These are phyloP conservation scores for Cystobasidium onofrii DNA, from an alignment of 768 basidiomycete genomes.

Conservation along the genomic window DNA sequence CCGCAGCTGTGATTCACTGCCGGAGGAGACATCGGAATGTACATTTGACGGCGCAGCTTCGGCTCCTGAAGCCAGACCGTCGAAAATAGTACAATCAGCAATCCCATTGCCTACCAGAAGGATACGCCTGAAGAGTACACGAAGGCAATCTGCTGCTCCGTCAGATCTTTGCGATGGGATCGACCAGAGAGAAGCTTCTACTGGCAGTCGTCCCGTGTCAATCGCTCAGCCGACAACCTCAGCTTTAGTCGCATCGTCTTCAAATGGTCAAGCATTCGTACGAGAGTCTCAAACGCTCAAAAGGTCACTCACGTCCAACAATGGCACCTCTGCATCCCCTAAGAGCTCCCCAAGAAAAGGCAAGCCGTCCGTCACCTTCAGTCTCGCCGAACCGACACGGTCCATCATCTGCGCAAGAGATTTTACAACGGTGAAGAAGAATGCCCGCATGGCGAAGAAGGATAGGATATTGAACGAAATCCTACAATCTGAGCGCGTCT, in stretches of 20 bases:
- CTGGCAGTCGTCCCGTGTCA: slow-evolving; percentile 19
- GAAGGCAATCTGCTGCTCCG: not conserved
- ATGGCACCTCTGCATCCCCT: not conserved
- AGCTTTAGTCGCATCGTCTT: slow-evolving; percentile 13
- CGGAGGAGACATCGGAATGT: slow-evolving; percentile 25
- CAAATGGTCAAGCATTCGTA: not conserved
- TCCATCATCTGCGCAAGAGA: not conserved
- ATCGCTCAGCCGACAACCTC: slow-evolving; percentile 23
- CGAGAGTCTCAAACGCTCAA: not conserved
- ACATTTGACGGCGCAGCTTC: not conserved
- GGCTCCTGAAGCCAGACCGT: not conserved
- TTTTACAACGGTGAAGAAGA: slow-evolving; percentile 7
- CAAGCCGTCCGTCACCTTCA: slow-evolving; percentile 6
- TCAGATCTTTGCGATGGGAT: not conserved
- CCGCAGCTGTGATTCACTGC: slow-evolving; percentile 36
- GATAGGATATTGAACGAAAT: slow-evolving; percentile 38
- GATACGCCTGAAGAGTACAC: not conserved
- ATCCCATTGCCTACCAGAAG: not conserved
- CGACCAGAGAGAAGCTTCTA: not conserved
- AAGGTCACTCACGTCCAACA: not conserved
- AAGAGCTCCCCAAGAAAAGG: not conserved
- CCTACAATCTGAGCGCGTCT: slow-evolving; percentile 38
- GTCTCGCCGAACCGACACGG: not conserved
- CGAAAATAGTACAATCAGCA: not conserved
- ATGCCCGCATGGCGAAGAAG: slow-evolving; percentile 31